Conservation (phyloP, 768 basidiomycete genomes). For the Astraeus odoratus region DNA sequence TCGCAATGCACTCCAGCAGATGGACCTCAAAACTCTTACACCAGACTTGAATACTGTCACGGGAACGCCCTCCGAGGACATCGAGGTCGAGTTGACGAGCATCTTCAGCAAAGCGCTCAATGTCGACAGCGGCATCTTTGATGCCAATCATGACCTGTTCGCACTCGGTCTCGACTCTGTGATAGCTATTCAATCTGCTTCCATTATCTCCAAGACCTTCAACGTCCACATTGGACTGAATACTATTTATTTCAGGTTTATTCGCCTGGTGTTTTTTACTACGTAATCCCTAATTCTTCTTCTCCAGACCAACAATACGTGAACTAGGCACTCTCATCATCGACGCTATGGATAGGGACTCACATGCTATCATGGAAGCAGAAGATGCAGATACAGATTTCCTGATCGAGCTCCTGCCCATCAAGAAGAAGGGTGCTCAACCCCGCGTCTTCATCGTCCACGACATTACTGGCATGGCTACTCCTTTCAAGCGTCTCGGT, state of each 20-base stretch:
- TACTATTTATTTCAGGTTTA: slow-evolving; percentile 23
- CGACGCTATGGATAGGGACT: slow-evolving; percentile 23
- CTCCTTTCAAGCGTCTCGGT: slow-evolving; percentile 27
- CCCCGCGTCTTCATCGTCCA: slow-evolving; percentile 24
- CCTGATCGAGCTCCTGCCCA: slow-evolving; percentile 23
- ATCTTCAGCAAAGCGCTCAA: slow-evolving; percentile 21
- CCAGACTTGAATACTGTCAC: slow-evolving; percentile 19
- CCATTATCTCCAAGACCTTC: slow-evolving; percentile 23
- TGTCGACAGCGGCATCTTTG: slow-evolving; percentile 15
- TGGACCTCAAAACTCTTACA: slow-evolving; percentile 19
- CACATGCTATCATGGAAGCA: slow-evolving; percentile 23
- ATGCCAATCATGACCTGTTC: slow-evolving; percentile 22
- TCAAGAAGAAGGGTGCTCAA: slow-evolving; percentile 25
- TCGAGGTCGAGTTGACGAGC: slow-evolving; percentile 19
- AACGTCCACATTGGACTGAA: slow-evolving; percentile 23
- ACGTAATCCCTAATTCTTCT: not conserved
- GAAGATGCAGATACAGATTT: slow-evolving; percentile 25
- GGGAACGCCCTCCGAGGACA: slow-evolving; percentile 19
- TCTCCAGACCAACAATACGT: slow-evolving; percentile 21
- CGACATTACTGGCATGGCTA: slow-evolving; percentile 27
- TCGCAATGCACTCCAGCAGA: slow-evolving; percentile 20
- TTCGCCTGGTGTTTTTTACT: too few species aligned
- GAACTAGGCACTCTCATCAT: slow-evolving; percentile 21
- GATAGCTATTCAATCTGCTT: slow-evolving; percentile 27
- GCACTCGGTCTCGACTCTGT: slow-evolving; percentile 25